These are phyloP conservation scores for Decorospora gaudefroyi DNA, from an alignment of 2,329 filamentous ascomycete species.

Conservation along the genomic window DNA sequence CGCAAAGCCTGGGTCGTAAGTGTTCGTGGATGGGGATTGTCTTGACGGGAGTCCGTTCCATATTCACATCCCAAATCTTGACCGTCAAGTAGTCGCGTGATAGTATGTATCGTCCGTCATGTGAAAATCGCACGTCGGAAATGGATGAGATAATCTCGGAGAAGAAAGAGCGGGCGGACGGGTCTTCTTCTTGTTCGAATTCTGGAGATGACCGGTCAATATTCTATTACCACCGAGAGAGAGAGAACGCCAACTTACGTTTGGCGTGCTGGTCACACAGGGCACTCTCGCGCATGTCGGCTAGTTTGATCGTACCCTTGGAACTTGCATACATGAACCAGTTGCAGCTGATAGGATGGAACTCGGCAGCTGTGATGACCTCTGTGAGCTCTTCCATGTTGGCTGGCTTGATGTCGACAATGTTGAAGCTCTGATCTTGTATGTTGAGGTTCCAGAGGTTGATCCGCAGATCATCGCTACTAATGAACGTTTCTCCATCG, in stretches of 20 bases:
- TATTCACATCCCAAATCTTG: constrained; percentile 99
- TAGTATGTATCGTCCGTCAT: constrained; percentile 94
- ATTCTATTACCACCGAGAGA: neutral
- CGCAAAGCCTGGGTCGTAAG: constrained; percentile 87
- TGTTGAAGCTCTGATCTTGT: constrained; percentile 99
- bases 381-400: constrained; percentile 99
- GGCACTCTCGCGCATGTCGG: constrained; percentile 96
- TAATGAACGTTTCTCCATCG: constrained; percentile 98
- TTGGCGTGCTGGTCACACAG: constrained; percentile 96
- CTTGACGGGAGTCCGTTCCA: constrained; percentile 97
- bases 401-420: constrained; percentile 98
- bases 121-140: constrained; percentile 95
- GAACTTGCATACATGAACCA: constrained; percentile 99
- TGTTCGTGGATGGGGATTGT: constrained; percentile 99
- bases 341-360: constrained; percentile 96
- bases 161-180: constrained; percentile 95
- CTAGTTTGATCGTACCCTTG: constrained; percentile 97
- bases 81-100: constrained; percentile 98
- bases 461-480: constrained; percentile 95
- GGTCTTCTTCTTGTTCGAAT: constrained; percentile 98
- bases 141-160: constrained; percentile 99
- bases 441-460: constrained; percentile 99
- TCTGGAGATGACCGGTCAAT: constrained; percentile 59
- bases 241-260: constrained; percentile 67
- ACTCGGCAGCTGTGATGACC: constrained; percentile 97